Evolutionary conservation across 2,329 filamentous ascomycete species (phyloP).

Genomic region (Trichoderma lentiforme): DNA sequence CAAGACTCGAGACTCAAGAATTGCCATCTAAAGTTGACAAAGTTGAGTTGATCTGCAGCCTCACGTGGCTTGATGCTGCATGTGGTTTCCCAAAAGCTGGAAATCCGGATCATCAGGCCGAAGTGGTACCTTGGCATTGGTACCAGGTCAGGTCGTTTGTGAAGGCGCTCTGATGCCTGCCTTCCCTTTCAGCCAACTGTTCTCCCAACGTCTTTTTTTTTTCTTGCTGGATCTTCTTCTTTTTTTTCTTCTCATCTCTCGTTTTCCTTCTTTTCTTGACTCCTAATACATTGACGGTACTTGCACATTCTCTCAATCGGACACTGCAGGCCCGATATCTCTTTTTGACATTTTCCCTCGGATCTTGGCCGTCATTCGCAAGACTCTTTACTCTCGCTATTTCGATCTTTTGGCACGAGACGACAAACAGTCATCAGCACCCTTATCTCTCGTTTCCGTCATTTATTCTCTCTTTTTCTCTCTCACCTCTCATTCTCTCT

Average conservation of each 20-base stretch:
- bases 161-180: not conserved
- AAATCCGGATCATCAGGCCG: not conserved
- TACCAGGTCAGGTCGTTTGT: not conserved
- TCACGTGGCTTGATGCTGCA: not conserved
- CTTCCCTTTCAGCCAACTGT: not conserved
- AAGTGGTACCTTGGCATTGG: not conserved
- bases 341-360: not conserved
- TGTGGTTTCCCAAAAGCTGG: not conserved
- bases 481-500: not conserved
- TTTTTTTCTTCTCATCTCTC: not conserved
- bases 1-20: not conserved
- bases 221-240: not conserved
- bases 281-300: not conserved
- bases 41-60: not conserved
- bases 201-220: not conserved
- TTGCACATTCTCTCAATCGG: not conserved
- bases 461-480: not conserved
- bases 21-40: not conserved
- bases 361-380: not conserved
- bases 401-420: not conserved
- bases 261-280: not conserved
- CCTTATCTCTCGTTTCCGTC: not conserved
- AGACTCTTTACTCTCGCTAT: not conserved
- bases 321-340: not conserved
- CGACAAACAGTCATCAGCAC: not conserved